Base-by-base conservation (phyloP, 2,329 filamentous ascomycete genomes). In the Claviceps monticola region DNA sequence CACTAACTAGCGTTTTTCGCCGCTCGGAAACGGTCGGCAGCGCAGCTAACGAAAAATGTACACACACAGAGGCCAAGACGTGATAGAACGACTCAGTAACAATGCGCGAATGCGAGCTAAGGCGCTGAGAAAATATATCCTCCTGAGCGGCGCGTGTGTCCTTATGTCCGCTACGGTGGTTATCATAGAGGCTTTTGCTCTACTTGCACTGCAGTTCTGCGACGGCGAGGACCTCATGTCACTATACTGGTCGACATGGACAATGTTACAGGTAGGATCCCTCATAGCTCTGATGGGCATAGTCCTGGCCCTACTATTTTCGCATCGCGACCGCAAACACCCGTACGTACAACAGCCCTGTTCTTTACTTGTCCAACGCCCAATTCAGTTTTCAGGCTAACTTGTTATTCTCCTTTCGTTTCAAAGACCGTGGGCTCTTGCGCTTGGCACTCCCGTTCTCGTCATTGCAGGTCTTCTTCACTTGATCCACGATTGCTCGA, bases 231-330 rank as follows among this genome's bases (percentile, higher is more conserved):
- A 80, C 56, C 69, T 81, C 51, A 79, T 80, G 65, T 71, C 73
- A 1, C 64, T 81, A 0, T 80, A 79, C 62, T 81, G 78, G 78
- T 74, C 77, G 0, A 79, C 77, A 2, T 81, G 77, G 75, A 78
- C 75, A 21, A 76, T 79, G 70, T 66, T 79, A 5, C 78, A 81
- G 57, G 65, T 80, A 2, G 78, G 78, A 5, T 75, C 75, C 1
- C 65, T 78, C 54, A 79, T 80, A 38, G 78, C 78, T 53, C 78
- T 80, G 58, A 61, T 74, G 13, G 78, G 78, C 29, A 75, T 81
- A 54, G 72, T 78, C 45, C 64, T 81, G 3, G 71, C 76, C 39
- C 63, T 79, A 26, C 68, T 70, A 38, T 74, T 80, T 55, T 68
- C 72, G 2, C 59, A 79, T 8, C 67, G 68, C 39, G 68, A 76